phyloP scores from a whole-genome alignment of 768 basidiomycete genomes.

The Mycena rebaudengoi region DNA sequence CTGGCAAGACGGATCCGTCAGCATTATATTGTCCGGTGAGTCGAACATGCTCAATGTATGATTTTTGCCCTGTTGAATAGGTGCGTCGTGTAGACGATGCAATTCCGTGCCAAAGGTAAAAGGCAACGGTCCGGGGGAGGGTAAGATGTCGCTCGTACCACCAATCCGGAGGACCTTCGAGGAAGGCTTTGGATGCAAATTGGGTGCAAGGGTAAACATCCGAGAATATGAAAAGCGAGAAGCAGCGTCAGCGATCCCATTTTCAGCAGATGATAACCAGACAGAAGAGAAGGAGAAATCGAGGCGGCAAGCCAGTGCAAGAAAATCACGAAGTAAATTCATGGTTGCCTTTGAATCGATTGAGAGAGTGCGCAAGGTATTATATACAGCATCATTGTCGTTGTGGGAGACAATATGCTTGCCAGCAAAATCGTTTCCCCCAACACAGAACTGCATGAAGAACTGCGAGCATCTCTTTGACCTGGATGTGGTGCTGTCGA shows the following conservation, averaged over 20 bases:
- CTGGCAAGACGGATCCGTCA: conserved; percentile 26
- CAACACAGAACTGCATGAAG: conserved; percentile 10
- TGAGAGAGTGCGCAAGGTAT: background rate
- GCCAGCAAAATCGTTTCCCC: background rate
- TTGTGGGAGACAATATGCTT: conserved; percentile 4
- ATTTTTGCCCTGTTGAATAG: conserved; percentile 39
- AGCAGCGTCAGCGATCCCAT: conserved; percentile 6
- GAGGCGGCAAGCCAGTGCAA: background rate
- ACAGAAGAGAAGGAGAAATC: background rate
- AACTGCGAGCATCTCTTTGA: conserved; percentile 4
- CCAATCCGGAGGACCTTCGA: background rate
- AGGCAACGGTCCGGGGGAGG: conserved; percentile 19
- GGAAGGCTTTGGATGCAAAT: conserved; percentile 1
- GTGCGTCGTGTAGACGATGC: conserved; percentile 37
- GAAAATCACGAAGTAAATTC: background rate
- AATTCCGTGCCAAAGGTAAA: conserved; percentile 41
- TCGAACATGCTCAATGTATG: conserved; percentile 35
- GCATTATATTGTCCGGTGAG: conserved; percentile 23
- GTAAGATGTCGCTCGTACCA: background rate
- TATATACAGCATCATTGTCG: background rate
- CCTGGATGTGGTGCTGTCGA: no score
- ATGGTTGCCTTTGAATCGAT: background rate
- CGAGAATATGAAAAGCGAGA: conserved; percentile 4
- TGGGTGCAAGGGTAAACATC: background rate
- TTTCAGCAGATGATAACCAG: no score